phyloP scores from a whole-genome alignment of 139 green algal species.

The Coccomyxa sp. region DNA sequence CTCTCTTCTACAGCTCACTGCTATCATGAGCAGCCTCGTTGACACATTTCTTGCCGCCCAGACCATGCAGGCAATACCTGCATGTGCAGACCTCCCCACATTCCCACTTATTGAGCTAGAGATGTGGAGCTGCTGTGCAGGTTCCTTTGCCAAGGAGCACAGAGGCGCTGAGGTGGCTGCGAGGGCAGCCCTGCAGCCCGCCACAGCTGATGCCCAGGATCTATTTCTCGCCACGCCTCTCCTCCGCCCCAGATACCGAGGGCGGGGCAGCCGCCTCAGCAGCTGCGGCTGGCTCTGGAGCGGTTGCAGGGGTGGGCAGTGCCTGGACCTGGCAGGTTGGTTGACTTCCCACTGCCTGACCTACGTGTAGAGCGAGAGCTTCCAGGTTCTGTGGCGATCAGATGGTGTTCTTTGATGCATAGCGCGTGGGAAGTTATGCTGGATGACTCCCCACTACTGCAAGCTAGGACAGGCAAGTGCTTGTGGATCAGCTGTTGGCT shows the following conservation, averaged over 20 bases:
- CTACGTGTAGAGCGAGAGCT: too few species aligned
- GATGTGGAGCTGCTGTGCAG: conserved; percentile 2
- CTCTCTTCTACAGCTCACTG: not conserved
- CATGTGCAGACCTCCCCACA: not conserved
- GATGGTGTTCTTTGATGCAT: too few species aligned
- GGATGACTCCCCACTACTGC: too few species aligned
- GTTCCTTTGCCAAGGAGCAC: conserved; percentile 29
- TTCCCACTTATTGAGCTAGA: not conserved
- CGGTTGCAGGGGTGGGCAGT: conserved; percentile 49
- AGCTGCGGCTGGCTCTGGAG: not conserved
- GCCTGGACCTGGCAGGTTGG: conserved; percentile 67
- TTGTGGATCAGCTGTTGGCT: too few species aligned
- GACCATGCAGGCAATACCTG: not conserved
- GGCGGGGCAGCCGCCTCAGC: conserved; percentile 42
- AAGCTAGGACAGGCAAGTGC: too few species aligned
- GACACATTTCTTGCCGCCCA: too few species aligned
- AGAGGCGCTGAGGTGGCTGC: conserved; percentile 42
- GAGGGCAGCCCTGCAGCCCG: conserved; percentile 17
- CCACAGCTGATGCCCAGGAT: conserved; percentile 29
- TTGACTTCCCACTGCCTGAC: too few species aligned
- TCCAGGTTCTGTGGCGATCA: too few species aligned
- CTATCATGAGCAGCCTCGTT: too few species aligned
- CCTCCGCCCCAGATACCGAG: conserved; percentile 60
- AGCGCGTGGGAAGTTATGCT: too few species aligned
- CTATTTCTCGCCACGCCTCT: conserved; percentile 75